Evolutionary conservation across 2,329 filamentous ascomycete genomes (phyloP), one percentile per base, ranked within the genome.

Genomic region (Clarireedia paspali): DNA sequence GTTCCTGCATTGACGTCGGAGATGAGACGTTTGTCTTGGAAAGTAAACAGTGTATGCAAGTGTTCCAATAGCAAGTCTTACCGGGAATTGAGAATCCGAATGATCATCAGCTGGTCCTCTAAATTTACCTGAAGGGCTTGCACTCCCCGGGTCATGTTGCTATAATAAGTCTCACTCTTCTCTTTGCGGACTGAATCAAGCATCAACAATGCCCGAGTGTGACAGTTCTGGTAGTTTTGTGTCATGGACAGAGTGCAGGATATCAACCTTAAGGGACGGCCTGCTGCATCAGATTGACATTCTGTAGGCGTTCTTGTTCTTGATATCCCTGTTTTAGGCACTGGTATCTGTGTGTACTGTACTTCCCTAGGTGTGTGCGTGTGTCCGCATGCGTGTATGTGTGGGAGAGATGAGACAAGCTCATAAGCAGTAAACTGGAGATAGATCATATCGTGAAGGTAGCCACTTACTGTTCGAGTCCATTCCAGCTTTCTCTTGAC

Each of bases 1-100:
- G n/a, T 26, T n/a, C n/a, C 44, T 45, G 50, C 50, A 52, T 52
- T 34, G 12, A 52, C 50, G 5, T 44, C 50, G 50, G 50, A 52
- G 27, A 52, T 52, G 49, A 51, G n/a, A n/a, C 49, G 17, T 52
- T 40, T 17, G 20, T 30, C n/a, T 44, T 27, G 5, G 9, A 15
- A n/a, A 23, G 14, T 1, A n/a, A 6, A 10, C n/a, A n/a, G 15
- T 9, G n/a, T 26, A 42, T 27, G 23, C 34, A 26, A 50, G 36
- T 42, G 14, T 50, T 30, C 23, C 36, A 27, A 20, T 42, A 26
- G 26, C 17, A 50, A 26, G 47, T 50, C 34, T 39, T 39, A n/a
- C 14, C 17, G 26, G 20, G 46, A 47, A 23, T 2, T 15, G 17
- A n/a, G 14, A 39, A 24, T 39, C 9, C 20, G 17, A 49, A 36